Conservation (phyloP, 306 rosid genomes). For the Vicia sativa region DNA sequence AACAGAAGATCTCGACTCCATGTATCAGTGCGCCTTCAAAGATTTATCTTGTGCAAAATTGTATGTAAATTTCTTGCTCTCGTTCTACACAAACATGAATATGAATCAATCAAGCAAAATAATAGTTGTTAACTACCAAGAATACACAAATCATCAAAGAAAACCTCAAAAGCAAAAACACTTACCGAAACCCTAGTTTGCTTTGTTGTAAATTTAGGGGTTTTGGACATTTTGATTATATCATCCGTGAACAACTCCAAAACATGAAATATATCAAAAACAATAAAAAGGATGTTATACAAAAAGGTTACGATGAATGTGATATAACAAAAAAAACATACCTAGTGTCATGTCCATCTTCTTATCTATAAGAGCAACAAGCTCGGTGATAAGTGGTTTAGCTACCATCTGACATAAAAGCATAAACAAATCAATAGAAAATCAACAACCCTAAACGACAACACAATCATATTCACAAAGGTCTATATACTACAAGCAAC, state of each 20-base stretch:
- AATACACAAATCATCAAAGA: not conserved
- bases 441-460: no score
- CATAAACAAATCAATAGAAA: no score
- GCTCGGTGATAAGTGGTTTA: conserved; percentile 51
- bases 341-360: conserved; percentile 96
- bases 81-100: conserved; percentile 54
- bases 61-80: conserved; percentile 53
- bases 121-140: not conserved
- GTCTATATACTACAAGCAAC: no score
- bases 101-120: conserved; percentile 6
- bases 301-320: not conserved
- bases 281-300: not conserved
- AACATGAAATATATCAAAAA: conserved; percentile 12
- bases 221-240: conserved; percentile 85
- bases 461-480: no score
- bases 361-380: conserved; percentile 92
- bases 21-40: no score
- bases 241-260: conserved; percentile 53
- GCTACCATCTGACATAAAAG: no score
- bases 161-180: not conserved
- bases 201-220: conserved; percentile 41
- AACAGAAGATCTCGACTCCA: no score
- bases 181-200: conserved; percentile 65
- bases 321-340: conserved; percentile 8
- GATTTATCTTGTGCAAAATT: conserved; percentile 42